phyloP scores from a whole-genome alignment of 163 green algal genomes.

The Prototheca cutis region DNA sequence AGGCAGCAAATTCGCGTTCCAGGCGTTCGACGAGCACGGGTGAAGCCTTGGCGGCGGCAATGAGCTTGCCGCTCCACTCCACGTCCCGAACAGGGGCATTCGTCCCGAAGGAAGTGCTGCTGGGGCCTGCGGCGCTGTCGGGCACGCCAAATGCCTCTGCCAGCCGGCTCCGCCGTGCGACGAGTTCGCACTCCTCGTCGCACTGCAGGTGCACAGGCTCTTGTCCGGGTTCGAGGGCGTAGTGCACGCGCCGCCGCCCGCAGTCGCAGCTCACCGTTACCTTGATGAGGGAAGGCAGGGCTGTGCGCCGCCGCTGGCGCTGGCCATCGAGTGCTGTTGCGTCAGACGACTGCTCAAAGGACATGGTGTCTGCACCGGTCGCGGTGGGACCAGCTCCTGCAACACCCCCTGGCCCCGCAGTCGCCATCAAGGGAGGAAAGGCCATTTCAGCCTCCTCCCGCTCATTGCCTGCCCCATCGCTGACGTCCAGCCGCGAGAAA shows the following conservation, averaged over 20 bases:
- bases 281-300: constrained; percentile 28
- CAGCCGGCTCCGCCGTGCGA: constrained; percentile 20
- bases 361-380: no score
- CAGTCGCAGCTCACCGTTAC: constrained; percentile 32
- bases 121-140: constrained; percentile 4
- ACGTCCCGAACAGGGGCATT: constrained; percentile 1
- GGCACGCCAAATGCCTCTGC: constrained; percentile 39
- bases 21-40: constrained; percentile 20
- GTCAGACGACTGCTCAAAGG: no score
- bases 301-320: not conserved
- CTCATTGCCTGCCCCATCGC: no score
- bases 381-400: no score
- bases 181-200: constrained; percentile 27
- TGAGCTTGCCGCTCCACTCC: constrained; percentile 13
- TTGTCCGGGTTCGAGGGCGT: constrained; percentile 29
- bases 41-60: constrained; percentile 18
- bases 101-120: not conserved
- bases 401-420: no score
- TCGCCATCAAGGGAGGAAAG: no score
- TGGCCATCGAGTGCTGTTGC: no score
- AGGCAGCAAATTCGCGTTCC: constrained; percentile 30
- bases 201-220: constrained; percentile 22
- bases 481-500: no score
- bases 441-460: no score
- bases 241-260: constrained; percentile 24